Percentiles rank a stretch among this genome's conserved stretches.
These are phyloP conservation scores for Daldinia decipiens DNA, from an alignment of 495 filamentous ascomycete genomes.

Conservation along the genomic window DNA sequence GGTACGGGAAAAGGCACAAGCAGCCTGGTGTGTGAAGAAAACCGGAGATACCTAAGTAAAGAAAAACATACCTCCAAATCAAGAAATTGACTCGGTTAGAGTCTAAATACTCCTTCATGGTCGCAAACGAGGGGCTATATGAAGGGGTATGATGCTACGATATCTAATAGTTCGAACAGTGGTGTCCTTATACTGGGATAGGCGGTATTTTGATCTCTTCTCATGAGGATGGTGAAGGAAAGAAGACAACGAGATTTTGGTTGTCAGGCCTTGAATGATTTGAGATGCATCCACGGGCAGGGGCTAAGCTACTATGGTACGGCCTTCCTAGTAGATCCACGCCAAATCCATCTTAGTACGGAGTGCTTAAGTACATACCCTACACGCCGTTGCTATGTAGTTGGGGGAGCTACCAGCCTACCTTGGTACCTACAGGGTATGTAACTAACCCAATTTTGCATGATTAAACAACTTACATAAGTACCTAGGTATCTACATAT, in stretches of 20 bases:
- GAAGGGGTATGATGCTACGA: slow-evolving; percentile 2
- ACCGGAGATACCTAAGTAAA: slow-evolving; percentile 39
- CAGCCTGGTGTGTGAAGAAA: slow-evolving; percentile 51
- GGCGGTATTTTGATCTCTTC: slow-evolving; percentile 32
- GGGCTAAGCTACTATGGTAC: slow-evolving; percentile 39
- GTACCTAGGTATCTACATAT: slow-evolving; percentile 2
- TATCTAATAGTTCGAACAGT: slow-evolving; percentile 8
- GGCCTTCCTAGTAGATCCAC: slow-evolving; percentile 36
- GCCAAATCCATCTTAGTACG: slow-evolving; percentile 38
- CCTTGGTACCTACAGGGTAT: slow-evolving; percentile 12
- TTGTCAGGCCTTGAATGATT: slow-evolving; percentile 44
- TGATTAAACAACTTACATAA: slow-evolving; percentile 4
- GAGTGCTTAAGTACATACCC: slow-evolving; percentile 17
- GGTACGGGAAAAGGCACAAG: slow-evolving; percentile 11
- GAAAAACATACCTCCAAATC: slow-evolving; percentile 88
- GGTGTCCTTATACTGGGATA: slow-evolving; percentile 24
- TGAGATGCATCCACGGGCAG: slow-evolving; percentile 45
- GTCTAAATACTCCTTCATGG: slow-evolving; percentile 73
- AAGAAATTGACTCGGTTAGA: slow-evolving; percentile 97
- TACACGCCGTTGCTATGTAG: slow-evolving; percentile 22
- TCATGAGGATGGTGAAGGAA: slow-evolving; percentile 43
- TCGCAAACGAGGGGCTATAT: slow-evolving; percentile 38
- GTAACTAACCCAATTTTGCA: slow-evolving; percentile 10
- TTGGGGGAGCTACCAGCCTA: slow-evolving; percentile 27
- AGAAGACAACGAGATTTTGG: slow-evolving; percentile 44